phyloP scores from a whole-genome alignment of 2,329 filamentous ascomycete species.

The Scytalidium sp. region DNA sequence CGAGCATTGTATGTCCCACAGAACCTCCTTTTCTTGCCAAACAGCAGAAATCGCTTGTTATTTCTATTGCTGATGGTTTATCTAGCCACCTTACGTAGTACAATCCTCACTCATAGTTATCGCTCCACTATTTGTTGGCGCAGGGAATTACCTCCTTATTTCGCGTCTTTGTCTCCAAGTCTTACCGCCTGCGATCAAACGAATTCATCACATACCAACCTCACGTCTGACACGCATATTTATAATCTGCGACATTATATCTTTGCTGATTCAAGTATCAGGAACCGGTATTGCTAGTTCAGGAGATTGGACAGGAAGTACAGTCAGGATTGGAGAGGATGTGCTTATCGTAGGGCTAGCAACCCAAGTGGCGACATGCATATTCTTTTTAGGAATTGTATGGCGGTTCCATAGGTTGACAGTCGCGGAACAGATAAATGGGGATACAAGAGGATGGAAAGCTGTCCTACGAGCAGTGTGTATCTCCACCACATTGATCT shows the following conservation, averaged over 20 bases:
- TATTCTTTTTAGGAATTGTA: slow-evolving; percentile 38
- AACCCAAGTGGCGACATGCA: slow-evolving; percentile 38
- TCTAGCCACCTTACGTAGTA: slow-evolving; percentile 12
- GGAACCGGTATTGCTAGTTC: slow-evolving; percentile 42
- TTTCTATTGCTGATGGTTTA: neutral
- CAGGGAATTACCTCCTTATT: slow-evolving; percentile 49
- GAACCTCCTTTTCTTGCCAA: neutral
- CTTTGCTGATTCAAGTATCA: slow-evolving; percentile 41
- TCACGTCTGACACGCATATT: slow-evolving; percentile 42
- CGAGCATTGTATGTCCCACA: slow-evolving; percentile 29
- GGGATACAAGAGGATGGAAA: slow-evolving; percentile 32
- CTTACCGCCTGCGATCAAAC: slow-evolving; percentile 30
- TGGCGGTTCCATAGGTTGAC: slow-evolving; percentile 34
- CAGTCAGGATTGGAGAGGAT: slow-evolving; percentile 35
- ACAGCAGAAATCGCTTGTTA: slow-evolving; percentile 1
- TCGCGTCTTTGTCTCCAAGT: slow-evolving; percentile 40
- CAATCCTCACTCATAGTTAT: slow-evolving; percentile 38
- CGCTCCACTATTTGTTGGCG: slow-evolving; percentile 46
- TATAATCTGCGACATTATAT: slow-evolving; percentile 41
- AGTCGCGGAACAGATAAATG: slow-evolving; percentile 12
- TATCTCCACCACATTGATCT: slow-evolving; percentile 40
- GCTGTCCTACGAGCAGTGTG: slow-evolving; percentile 40
- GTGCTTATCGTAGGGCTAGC: slow-evolving; percentile 40
- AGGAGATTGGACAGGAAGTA: slow-evolving; percentile 38
- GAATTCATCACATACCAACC: slow-evolving; percentile 34